Evolutionary conservation across 2,329 filamentous ascomycete genomes (phyloP).

Genomic region (Cadophora luteo-olivacea): DNA sequence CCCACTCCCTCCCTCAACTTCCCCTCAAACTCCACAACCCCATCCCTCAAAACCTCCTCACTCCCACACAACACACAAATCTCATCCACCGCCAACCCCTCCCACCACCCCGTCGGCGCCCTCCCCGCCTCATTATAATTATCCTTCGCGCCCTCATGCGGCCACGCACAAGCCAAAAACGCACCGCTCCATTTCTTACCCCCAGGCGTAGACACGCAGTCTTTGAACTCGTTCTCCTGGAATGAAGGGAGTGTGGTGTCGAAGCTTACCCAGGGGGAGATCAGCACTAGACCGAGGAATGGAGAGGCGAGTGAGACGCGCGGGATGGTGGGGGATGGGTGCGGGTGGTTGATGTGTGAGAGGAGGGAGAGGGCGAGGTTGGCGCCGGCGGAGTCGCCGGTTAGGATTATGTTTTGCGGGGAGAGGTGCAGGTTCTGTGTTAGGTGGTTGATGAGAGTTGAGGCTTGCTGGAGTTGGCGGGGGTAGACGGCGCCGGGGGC

Average conservation of each 20-base stretch:
- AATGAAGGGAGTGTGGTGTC: constrained; percentile 51
- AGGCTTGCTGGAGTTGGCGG: constrained; percentile 54
- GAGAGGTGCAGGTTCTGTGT: constrained; percentile 41
- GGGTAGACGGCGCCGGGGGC: constrained; percentile 54
- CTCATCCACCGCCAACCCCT: constrained; percentile 53
- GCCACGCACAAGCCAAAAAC: constrained; percentile 50
- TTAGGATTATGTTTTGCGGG: constrained; percentile 50
- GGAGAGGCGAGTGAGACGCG: constrained; percentile 48
- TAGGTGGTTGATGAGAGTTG: constrained; percentile 51
- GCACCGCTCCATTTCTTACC: constrained; percentile 54
- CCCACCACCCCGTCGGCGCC: constrained; percentile 61
- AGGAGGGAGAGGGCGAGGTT: constrained; percentile 53
- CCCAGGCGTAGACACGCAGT: constrained; percentile 52
- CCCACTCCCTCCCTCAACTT: constrained; percentile 47
- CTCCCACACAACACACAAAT: constrained; percentile 53
- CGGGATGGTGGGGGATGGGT: constrained; percentile 62
- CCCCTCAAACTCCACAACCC: constrained; percentile 56
- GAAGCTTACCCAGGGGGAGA: constrained; percentile 65
- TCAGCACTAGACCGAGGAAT: constrained; percentile 57
- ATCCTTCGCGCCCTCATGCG: constrained; percentile 45
- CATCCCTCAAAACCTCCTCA: constrained; percentile 52
- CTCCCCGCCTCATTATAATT: constrained; percentile 59
- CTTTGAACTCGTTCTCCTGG: constrained; percentile 54
- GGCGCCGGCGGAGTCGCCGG: constrained; percentile 61
- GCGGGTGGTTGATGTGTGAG: constrained; percentile 61